A percentile compares a stretch with the other conserved stretches of the same genome.
Conservation (phyloP, 1,284 basidiomycete genomes). For the Moniliella sp. region DNA sequence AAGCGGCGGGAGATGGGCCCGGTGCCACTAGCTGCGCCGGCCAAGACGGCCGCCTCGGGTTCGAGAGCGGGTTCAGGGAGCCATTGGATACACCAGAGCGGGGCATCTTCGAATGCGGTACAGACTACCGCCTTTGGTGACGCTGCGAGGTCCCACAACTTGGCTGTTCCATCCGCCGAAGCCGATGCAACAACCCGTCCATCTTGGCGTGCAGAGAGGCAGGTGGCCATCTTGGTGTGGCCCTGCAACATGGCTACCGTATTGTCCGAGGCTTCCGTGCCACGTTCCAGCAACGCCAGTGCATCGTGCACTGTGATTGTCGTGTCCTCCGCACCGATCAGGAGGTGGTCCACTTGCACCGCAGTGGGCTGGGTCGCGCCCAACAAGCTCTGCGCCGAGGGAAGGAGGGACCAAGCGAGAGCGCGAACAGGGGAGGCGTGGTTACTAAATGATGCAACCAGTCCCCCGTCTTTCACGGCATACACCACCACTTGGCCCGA, state of each 20-base stretch:
- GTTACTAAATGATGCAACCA: background rate
- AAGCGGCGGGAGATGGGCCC: no score
- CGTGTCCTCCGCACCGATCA: background rate
- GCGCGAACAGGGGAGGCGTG: background rate
- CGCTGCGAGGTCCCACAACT: conserved; percentile 8
- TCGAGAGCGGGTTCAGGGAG: no score
- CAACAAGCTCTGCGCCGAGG: background rate
- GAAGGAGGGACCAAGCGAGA: background rate
- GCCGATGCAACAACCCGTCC: background rate
- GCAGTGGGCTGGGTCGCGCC: background rate
- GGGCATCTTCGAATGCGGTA: conserved; percentile 4
- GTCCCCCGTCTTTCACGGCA: background rate
- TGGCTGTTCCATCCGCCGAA: conserved; percentile 7
- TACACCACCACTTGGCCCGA: background rate
- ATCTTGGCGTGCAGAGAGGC: background rate
- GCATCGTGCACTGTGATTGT: background rate
- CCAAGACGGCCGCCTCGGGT: no score
- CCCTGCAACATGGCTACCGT: background rate
- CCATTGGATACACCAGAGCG: conserved; percentile 1
- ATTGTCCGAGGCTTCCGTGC: background rate
- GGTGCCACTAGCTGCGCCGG: no score
- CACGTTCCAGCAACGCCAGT: background rate
- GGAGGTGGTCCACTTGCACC: background rate
- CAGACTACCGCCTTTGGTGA: conserved; percentile 6
- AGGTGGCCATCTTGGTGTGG: background rate